Conservation (phyloP, 73 alveolate genomes). For the Paramecium tetraurelia region DNA sequence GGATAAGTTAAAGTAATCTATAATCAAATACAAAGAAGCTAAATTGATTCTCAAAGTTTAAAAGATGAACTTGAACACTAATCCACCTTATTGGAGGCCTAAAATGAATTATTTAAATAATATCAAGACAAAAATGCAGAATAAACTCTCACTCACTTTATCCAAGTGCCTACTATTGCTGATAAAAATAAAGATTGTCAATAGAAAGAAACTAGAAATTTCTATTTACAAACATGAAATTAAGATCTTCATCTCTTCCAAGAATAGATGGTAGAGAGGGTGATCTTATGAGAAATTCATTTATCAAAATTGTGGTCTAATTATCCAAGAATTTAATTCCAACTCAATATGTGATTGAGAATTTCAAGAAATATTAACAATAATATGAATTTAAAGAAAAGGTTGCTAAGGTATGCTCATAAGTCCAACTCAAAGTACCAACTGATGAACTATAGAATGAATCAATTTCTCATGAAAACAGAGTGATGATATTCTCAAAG, state of each 20-base stretch:
- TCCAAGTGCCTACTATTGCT: background rate
- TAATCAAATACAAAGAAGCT: background rate
- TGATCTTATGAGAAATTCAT: background rate
- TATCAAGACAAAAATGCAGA: background rate
- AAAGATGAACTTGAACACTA: background rate
- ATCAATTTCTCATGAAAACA: background rate
- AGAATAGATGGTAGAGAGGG: background rate
- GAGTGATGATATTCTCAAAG: conserved; percentile 9
- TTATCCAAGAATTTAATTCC: background rate
- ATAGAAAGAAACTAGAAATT: background rate
- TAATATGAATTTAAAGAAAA: background rate
- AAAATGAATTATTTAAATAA: background rate
- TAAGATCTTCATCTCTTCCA: conserved; percentile 4
- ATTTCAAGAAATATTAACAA: background rate
- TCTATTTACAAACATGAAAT: background rate
- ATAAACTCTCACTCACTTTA: background rate
- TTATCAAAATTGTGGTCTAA: background rate
- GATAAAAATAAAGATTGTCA: background rate
- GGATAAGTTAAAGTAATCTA: background rate
- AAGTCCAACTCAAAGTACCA: background rate
- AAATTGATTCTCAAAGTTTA: background rate
- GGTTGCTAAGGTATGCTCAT: background rate
- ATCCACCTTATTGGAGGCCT: background rate
- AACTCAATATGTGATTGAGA: background rate
- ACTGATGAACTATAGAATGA: background rate